Base-by-base conservation (phyloP, 495 filamentous ascomycete genomes). In the Schizothecium vesticola region DNA sequence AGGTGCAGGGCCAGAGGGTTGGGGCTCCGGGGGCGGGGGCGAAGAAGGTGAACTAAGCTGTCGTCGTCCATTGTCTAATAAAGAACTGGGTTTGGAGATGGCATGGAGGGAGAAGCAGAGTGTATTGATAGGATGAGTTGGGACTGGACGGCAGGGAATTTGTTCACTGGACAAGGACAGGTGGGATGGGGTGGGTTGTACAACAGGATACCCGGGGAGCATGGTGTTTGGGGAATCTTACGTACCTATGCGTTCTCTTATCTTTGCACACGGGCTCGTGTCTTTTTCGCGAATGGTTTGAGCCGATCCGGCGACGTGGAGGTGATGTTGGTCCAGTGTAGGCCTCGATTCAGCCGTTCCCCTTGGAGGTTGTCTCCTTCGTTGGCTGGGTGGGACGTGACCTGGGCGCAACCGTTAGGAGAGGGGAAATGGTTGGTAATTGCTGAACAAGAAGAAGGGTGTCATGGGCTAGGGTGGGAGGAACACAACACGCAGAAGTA, bases 31-130 rank as follows among this genome's bases (percentile, higher is more conserved):
- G 8, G 61, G 67, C 61, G 7, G 56, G 36, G 13, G 33, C 33
- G 63, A 74, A 74, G 71, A 75, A 76, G 73, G 59, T 55, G 1
- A 73, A 70, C 43, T 76, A 65, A 68, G 56, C 2, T n/a, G 24
- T 43, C 7, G 43, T 22, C 6, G 26, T 11, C 6, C 19, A 43
- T 43, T 23, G 29, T 3, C 6, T 19, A 61, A 21, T n/a, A 22
- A 6, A 5, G 16, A 22, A 19, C 19, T 0, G 5, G 21, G 25
- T 12, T 61, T 21, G 29, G 60, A 25, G 16, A 7, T 21, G 25
- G 5, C 33, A 21, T n/a, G 59, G 59, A 7, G 6, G 21, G n/a
- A 4, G 59, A n/a, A 21, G 10, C 59, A 12, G 28, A 21, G 4
- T 19, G 26, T 61, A 31, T 61, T 8, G 28, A 31, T 10, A 31